These are phyloP conservation scores for Populus davidiana DNA, from an alignment of 345 rosid species.

Conservation along the genomic window DNA sequence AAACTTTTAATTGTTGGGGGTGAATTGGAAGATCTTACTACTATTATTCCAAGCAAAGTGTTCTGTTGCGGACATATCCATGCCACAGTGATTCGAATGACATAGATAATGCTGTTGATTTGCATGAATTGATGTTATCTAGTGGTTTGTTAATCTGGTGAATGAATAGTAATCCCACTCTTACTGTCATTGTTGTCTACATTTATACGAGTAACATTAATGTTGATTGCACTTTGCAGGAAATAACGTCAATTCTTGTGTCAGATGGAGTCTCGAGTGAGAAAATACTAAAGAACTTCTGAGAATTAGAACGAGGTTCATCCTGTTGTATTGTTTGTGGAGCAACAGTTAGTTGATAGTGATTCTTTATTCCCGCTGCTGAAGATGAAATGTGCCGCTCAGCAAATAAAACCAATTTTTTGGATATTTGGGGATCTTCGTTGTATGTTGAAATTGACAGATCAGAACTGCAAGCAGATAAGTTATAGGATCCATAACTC, in stretches of 20 bases:
- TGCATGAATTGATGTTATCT: background rate
- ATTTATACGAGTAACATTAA: background rate
- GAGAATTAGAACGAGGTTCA: conserved; percentile 25
- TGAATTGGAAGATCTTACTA: background rate
- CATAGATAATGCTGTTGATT: background rate
- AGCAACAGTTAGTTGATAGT: conserved; percentile 9
- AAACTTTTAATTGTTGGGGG: background rate
- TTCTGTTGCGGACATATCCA: background rate
- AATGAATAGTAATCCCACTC: background rate
- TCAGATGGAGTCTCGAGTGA: conserved; percentile 69
- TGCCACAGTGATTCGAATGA: background rate
- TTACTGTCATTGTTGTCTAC: background rate
- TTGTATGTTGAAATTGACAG: background rate
- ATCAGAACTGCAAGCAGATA: background rate
- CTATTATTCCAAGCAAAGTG: background rate
- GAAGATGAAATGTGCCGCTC: conserved; percentile 16
- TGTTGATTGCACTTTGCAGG: conserved; percentile 48
- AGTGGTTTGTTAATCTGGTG: background rate
- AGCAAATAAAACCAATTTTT: conserved; percentile 39
- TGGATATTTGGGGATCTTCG: background rate
- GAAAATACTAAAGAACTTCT: conserved; percentile 85
- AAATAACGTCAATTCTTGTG: conserved; percentile 68
- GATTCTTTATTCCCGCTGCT: conserved; percentile 31
- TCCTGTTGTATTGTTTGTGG: conserved; percentile 33
- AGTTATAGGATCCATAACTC: background rate